Percentiles rank a stretch among this genome's conserved stretches.
These are phyloP conservation scores for Vitis hybrid DNA, from an alignment of 177 flowering plant species.

Conservation along the genomic window DNA sequence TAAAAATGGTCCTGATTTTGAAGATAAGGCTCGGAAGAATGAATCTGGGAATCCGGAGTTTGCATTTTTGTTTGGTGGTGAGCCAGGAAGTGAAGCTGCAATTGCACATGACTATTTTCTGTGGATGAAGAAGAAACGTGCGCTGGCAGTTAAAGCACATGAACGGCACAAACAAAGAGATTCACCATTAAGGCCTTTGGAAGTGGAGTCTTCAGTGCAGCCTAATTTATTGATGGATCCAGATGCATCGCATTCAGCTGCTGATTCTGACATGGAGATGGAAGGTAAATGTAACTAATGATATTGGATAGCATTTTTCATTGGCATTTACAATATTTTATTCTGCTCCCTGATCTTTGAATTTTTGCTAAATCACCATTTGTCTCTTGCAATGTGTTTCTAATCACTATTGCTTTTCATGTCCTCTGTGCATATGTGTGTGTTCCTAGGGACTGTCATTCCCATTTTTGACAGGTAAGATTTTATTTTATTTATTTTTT, in stretches of 20 bases:
- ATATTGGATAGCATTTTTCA: not conserved
- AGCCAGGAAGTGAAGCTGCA: slow-evolving; percentile 57
- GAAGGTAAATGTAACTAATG: slow-evolving; percentile 59
- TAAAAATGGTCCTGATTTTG: slow-evolving; percentile 48
- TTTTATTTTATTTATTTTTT: too few species aligned
- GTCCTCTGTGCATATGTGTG: too few species aligned
- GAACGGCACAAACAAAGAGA: slow-evolving; percentile 13
- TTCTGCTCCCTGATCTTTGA: not conserved
- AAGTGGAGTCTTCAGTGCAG: slow-evolving; percentile 18
- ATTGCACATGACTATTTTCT: slow-evolving; percentile 47
- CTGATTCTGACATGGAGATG: slow-evolving; percentile 90
- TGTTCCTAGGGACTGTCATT: too few species aligned
- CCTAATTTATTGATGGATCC: slow-evolving; percentile 14
- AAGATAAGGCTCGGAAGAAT: slow-evolving; percentile 33
- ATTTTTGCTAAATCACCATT: not conserved
- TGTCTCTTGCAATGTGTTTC: not conserved
- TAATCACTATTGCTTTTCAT: not conserved
- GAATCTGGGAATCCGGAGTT: slow-evolving; percentile 50
- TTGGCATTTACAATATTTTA: not conserved
- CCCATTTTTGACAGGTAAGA: too few species aligned
- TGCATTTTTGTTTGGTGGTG: slow-evolving; percentile 57
- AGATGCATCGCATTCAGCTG: slow-evolving; percentile 33
- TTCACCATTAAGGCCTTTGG: slow-evolving; percentile 17
- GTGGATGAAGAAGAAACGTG: slow-evolving; percentile 49
- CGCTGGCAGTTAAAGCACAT: slow-evolving; percentile 11